These are phyloP conservation scores for Bullera alba DNA, from an alignment of 768 basidiomycete genomes.

Conservation along the genomic window DNA sequence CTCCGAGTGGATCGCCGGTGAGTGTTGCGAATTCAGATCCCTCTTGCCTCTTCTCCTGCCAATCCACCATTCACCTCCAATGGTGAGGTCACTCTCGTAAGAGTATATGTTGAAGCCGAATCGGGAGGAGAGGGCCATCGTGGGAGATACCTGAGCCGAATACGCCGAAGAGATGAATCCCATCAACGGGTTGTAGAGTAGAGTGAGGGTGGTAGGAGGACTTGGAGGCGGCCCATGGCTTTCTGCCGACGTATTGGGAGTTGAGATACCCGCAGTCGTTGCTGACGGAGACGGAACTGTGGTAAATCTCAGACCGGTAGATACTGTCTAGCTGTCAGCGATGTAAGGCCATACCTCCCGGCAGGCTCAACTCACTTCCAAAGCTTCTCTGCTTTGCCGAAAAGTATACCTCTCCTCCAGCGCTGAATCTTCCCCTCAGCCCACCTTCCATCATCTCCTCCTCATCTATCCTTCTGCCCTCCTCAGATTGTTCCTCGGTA, in stretches of 20 bases:
- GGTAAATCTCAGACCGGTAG: constrained; percentile 87
- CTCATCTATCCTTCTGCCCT: constrained; percentile 81
- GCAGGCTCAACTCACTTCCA: constrained; percentile 58
- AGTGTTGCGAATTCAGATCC: constrained; percentile 2
- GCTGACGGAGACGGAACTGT: constrained; percentile 66
- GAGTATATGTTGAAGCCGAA: constrained; percentile 97
- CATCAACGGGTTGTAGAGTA: constrained; percentile 91
- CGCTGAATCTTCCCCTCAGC: constrained; percentile 77
- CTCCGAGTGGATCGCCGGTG: not conserved
- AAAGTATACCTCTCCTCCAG: constrained; percentile 88
- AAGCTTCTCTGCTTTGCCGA: constrained; percentile 88
- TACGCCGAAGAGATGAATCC: constrained; percentile 90
- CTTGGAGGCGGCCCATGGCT: constrained; percentile 49
- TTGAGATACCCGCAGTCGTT: no score
- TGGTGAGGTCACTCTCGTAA: constrained; percentile 91
- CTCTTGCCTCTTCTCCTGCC: constrained; percentile 51
- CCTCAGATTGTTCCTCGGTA: constrained; percentile 4
- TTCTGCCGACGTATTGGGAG: constrained; percentile 52
- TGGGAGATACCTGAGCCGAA: constrained; percentile 74
- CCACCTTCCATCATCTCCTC: constrained; percentile 90
- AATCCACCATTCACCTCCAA: constrained; percentile 96
- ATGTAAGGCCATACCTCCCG: not conserved
- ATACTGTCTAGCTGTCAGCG: constrained; percentile 53
- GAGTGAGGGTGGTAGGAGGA: constrained; percentile 89
- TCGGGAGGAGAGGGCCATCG: constrained; percentile 73